Conservation (phyloP, 2,329 filamentous ascomycete species). For the Pestalotiopsis sp. region DNA sequence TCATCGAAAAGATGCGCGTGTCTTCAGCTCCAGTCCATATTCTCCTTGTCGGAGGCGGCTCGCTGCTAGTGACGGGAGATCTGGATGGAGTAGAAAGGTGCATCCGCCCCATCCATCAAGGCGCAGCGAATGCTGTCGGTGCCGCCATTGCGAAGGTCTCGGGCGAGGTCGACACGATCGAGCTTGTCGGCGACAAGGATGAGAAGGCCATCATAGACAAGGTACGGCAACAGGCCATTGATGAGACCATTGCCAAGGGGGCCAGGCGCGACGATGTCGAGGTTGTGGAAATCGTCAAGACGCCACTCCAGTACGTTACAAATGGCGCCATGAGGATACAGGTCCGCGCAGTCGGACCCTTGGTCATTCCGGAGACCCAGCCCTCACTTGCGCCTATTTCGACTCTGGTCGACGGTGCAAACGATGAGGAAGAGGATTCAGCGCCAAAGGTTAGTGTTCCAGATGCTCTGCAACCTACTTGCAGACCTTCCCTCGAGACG, state of each 20-base stretch:
- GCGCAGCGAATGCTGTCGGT: constrained; percentile 6
- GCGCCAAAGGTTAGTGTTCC: neutral
- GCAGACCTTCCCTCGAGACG: neutral
- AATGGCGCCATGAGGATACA: constrained; percentile 2
- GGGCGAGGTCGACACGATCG: constrained; percentile 4
- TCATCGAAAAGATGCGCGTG: neutral
- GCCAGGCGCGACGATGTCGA: neutral
- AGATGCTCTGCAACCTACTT: neutral
- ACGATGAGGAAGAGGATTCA: neutral
- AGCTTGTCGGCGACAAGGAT: neutral
- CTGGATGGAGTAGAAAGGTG: neutral
- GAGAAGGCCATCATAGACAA: constrained; percentile 2
- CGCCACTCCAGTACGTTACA: neutral
- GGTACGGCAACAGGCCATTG: neutral
- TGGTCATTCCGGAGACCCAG: neutral
- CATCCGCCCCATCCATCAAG: neutral
- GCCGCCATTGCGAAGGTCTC: constrained; percentile 10
- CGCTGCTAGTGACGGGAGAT: neutral
- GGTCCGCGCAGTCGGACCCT: neutral
- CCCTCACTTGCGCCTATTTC: neutral
- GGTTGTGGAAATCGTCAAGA: constrained; percentile 3
- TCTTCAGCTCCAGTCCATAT: constrained; percentile 3
- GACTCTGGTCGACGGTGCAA: neutral
- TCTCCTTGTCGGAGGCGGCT: constrained; percentile 6
- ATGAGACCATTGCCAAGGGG: neutral